Percentiles rank a stretch among this genome's conserved stretches.
phyloP scores from a whole-genome alignment of 495 filamentous ascomycete species.

The Penicillium maclennaniae region DNA sequence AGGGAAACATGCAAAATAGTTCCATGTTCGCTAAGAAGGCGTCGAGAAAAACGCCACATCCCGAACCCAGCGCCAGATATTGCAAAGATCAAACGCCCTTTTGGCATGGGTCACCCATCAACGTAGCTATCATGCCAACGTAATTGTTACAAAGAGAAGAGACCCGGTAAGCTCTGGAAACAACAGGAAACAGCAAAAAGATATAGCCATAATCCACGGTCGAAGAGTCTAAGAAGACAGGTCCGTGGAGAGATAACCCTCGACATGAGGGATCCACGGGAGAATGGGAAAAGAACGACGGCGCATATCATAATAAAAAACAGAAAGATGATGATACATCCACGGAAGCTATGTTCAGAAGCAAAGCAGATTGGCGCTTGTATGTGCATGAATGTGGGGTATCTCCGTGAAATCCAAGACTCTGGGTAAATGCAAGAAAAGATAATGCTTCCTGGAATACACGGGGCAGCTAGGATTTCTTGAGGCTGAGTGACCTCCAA shows the following conservation, averaged over 20 bases:
- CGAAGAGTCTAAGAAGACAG: conserved; percentile 24
- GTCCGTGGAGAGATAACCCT: conserved; percentile 1
- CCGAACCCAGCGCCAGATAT: conserved; percentile 14
- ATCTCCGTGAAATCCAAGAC: conserved; percentile 19
- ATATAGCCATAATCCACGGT: conserved; percentile 8
- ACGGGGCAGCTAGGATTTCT: conserved; percentile 18
- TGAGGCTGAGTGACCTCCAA: conserved; percentile 31
- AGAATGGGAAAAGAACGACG: conserved; percentile 10
- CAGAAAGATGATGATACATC: conserved; percentile 38
- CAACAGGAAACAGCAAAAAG: conserved; percentile 1
- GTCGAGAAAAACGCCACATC: conserved; percentile 3
- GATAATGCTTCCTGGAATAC: conserved; percentile 18
- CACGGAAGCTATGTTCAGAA: conserved; percentile 36
- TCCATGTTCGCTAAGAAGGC: conserved; percentile 4
- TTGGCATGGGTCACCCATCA: conserved; percentile 21
- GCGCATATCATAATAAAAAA: conserved; percentile 15
- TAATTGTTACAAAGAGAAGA: conserved; percentile 19
- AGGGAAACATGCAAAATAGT: neutral
- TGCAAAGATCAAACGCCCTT: conserved; percentile 16
- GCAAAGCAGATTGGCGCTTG: conserved; percentile 10
- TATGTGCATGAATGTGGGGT: conserved; percentile 26
- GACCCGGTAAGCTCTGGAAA: conserved; percentile 1
- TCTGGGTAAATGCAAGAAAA: conserved; percentile 13
- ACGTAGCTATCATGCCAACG: conserved; percentile 28
- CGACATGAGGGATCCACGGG: conserved; percentile 3